Base-by-base conservation (phyloP, 441 rosid species). In the Jatropha podagrica region DNA sequence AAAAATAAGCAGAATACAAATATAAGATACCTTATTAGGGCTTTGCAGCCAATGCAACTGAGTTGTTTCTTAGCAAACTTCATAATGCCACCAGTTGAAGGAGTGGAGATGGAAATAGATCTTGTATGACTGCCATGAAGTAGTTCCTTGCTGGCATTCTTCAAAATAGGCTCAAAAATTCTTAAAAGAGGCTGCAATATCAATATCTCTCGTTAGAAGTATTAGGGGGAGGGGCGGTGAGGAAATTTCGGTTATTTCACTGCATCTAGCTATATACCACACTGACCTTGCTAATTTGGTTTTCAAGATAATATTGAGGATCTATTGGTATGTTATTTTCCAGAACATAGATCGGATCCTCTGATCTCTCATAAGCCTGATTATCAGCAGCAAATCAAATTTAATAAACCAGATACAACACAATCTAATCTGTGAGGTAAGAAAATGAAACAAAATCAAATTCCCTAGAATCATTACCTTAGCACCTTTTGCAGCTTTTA, bases 401-500 rank as follows among this genome's bases (percentile, higher is more conserved):
- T 74, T 41, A 17, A 70, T 48, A 72, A 76, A 76, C 67, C 41
- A 46, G 51, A 65, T 4, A 74, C 15, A 15, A 71, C 18, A 14
- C 12, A 69, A 41, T 51, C 64, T 32, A 32, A 32, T 67, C 65
- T 51, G 41, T 5, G n/a, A 7, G 14, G 12, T 55, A 51, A 62
- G 23, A 55, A 32, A 32, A 17, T 8, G 20, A 63, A 51, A 54
- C 75, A 63, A 74, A 54, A 71, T 32, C 32, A 37, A 7, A 73
- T 13, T 8, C 10, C 52, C 48, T 42, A 75, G 71, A 75, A 74
- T 72, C 54, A 69, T 52, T 81, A 92, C 99, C 99, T 94, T 96
- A 68, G 99, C 99, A 63, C 98, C 99, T 88, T 94, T 96, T 71
- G 96, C 90, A 85, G 92, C 97, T 84, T 92, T 91, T 75, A 96